Evolutionary conservation across 148 eudicot genomes (phyloP), one percentile per base, ranked within the genome.

Genomic region (Arbutus unedo): DNA sequence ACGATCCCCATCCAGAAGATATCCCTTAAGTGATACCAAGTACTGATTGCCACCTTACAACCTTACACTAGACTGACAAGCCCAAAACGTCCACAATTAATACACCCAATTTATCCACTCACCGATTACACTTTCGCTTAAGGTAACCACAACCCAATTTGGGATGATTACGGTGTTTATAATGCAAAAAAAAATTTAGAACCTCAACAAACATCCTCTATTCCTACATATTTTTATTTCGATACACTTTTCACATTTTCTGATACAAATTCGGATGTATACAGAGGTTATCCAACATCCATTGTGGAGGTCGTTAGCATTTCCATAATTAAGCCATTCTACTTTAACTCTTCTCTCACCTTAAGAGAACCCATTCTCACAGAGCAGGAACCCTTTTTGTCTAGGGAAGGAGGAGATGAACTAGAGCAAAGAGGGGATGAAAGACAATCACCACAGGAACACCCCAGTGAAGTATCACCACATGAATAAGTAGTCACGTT

Each of bases 401-500:
- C 88, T 50, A 87, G 41, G 11, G 91, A 18, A 74, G 95, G 90
- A 85, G 91, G 83, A 84, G 93, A 91, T n/a, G 98, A 91, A 84
- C 41, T 90, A 59, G 97, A 90, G 81, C 99, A 97, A 50, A 89
- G 87, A 80, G 91, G 71, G 78, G 99, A 87, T 38, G 93, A 88
- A 83, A 96, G 92, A 79, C 99, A 97, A 88, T 97, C 99, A 81
- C 99, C 99, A 89, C 99, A 97, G 66, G 98, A 97, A 87, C 99
- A 97, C 68, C 99, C 97, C 76, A 97, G 89, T 10, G 96, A 94
- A 78, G 95, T 90, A 80, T 97, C 99, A 83, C 95, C 85, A 79
- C 99, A 97, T 57, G 99, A 90, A 87, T 94, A 97, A 79, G 93
- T 88, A 81, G 99, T 90, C 67, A 87, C 91, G 84, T 97, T 97